Percentiles rank a stretch among this genome's conserved stretches.
These are phyloP conservation scores for Inga leiocalycina DNA, from an alignment of 306 rosid species.

Conservation along the genomic window DNA sequence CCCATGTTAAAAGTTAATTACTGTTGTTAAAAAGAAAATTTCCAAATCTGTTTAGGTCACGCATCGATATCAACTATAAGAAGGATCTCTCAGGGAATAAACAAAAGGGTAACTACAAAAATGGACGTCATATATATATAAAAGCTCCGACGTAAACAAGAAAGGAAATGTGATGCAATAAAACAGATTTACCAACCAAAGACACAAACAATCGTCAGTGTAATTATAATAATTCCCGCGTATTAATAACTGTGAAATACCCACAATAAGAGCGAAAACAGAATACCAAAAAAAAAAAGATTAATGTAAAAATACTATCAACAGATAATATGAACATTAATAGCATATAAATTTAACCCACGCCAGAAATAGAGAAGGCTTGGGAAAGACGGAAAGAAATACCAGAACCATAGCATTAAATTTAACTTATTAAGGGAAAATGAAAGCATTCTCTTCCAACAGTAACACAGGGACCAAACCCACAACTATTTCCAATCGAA, in stretches of 20 bases:
- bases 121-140: background rate
- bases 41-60: conserved; percentile 18
- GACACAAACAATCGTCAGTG: background rate
- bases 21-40: background rate
- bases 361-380: conserved; percentile 6
- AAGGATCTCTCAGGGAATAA: conserved; percentile 17
- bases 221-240: background rate
- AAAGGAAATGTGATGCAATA: background rate
- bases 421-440: background rate
- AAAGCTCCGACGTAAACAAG: conserved; percentile 10
- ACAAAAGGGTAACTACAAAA: background rate
- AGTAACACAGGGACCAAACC: background rate
- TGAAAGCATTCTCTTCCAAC: background rate
- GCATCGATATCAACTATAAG: background rate
- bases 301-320: background rate
- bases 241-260: background rate
- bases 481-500: conserved; percentile 1
- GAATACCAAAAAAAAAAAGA: background rate
- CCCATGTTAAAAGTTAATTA: background rate
- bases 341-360: conserved; percentile 15
- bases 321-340: conserved; percentile 7
- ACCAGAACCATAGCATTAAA: conserved; percentile 4
- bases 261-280: background rate
- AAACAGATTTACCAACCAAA: conserved; percentile 7
- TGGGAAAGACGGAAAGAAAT: background rate